Base-by-base conservation (phyloP, 1,284 basidiomycete species). In the Macrocystidia cucumis region DNA sequence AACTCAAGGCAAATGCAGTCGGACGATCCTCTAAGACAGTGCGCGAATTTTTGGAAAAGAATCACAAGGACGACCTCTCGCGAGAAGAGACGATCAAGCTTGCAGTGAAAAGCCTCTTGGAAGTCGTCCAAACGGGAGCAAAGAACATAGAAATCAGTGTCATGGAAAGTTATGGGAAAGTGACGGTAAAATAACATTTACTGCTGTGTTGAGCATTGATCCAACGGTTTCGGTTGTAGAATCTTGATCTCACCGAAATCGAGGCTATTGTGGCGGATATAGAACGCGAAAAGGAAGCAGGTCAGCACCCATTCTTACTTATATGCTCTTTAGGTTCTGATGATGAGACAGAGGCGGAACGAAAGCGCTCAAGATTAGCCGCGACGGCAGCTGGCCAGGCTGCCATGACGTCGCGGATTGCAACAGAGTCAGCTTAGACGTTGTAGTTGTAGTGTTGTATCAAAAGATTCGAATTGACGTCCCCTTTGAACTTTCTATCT, bases 121-220 rank as follows among this genome's bases (percentile, higher is more conserved):
- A 99, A 57, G 95, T 99, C 18, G 96, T 99, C 2, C 96, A 98
- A 65, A 98, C 96, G 1, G 96, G 96, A 16, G 96, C 96, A 3
- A 98, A 98, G 73, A 99, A 98, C 60, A 97, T 98, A 46, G 92
- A 98, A 57, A 90, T 98, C 47, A 92, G 86, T 46, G 87, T 97
- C 32, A 93, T 97, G 89, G 91, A 95, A 58, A 78, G 81, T 41
- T 95, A 90, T 55, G 88, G 88, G 41, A 86, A 91, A 58, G 77
- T 93, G 37, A 87, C 88, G 35, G 91, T 93, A 50, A 51, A n/a
- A 84, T 67, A 12, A 14, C 12, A 5, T 1, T 34, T 31, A 31
- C 9, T 34, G 42, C 25, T 30, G 4, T 24, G 9, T 29, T 32
- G 5, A 23, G 5, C 18, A 28, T 8, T 9, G n/a, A 32, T 31